Evolutionary conservation across 2,329 filamentous ascomycete genomes (phyloP).

Genomic region (Magnaporthiopsis incrustans): DNA sequence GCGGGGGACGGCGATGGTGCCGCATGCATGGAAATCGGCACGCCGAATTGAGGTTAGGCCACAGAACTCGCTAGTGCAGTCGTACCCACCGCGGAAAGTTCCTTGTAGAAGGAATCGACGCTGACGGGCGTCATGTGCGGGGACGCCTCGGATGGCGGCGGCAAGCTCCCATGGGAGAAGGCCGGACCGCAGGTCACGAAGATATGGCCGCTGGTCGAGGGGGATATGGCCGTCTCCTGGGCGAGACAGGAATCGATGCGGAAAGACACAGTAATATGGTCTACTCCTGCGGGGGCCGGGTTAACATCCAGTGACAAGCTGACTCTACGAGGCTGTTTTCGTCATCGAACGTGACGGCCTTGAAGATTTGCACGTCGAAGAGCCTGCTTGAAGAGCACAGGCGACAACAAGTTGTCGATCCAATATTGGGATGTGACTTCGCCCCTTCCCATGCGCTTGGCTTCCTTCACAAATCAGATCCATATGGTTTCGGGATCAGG

Average conservation of each 20-base stretch:
- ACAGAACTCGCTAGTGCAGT: not conserved
- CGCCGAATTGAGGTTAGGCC: not conserved
- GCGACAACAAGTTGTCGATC: too few relatives aligned
- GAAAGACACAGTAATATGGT: slow-evolving; percentile 13
- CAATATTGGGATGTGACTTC: too few relatives aligned
- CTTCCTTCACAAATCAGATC: too few relatives aligned
- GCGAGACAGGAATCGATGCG: not conserved
- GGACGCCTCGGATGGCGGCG: not conserved
- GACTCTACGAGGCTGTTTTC: too few relatives aligned
- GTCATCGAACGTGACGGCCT: too few relatives aligned
- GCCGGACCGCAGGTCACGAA: not conserved
- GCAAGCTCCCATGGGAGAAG: not conserved
- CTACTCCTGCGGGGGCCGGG: slow-evolving; percentile 16
- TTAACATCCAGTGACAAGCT: too few relatives aligned
- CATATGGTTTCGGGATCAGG: not conserved
- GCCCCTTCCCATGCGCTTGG: too few relatives aligned
- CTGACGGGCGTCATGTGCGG: not conserved
- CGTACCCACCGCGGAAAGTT: not conserved
- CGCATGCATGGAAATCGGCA: not conserved
- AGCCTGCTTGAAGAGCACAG: too few relatives aligned
- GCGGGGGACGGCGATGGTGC: not conserved
- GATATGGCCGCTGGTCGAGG: not conserved
- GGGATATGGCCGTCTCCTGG: not conserved
- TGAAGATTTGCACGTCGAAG: too few relatives aligned
- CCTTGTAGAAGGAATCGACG: slow-evolving; percentile 1